Evolutionary conservation across 441 rosid genomes (phyloP).

Genomic region (Dalechampia spathulata): DNA sequence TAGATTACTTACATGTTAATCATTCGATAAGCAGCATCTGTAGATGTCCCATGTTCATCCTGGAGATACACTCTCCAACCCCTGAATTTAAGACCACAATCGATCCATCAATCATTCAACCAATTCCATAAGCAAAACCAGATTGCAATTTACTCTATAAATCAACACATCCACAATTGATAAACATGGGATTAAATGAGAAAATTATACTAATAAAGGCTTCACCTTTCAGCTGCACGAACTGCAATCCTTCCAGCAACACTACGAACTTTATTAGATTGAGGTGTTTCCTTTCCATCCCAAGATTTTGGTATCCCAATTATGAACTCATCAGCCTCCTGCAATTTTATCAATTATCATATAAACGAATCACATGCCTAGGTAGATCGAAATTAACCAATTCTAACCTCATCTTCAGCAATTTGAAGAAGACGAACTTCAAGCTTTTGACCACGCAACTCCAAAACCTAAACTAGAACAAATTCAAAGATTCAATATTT

Average conservation of each 20-base stretch:
- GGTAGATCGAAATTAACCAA: no score
- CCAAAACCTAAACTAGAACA: conserved; percentile 44
- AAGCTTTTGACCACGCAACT: conserved; percentile 77
- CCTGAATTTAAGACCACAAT: conserved; percentile 28
- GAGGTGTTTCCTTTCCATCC: conserved; percentile 76
- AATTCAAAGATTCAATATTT: neutral
- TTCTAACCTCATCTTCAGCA: conserved; percentile 55
- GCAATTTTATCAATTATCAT: neutral
- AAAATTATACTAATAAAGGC: neutral
- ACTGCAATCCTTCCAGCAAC: conserved; percentile 75
- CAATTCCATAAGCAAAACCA: neutral
- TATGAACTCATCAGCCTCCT: conserved; percentile 85
- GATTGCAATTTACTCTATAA: neutral
- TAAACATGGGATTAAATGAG: no score
- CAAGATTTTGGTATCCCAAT: conserved; percentile 77
- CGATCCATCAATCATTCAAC: neutral
- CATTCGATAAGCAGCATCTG: conserved; percentile 60
- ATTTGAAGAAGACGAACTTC: conserved; percentile 55
- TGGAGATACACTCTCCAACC: conserved; percentile 88
- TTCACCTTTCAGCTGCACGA: conserved; percentile 73
- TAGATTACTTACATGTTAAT: conserved; percentile 42
- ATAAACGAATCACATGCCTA: no score
- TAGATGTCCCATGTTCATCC: conserved; percentile 84
- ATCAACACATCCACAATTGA: neutral
- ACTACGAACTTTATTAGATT: conserved; percentile 78